These are phyloP conservation scores for Oenanthe javanica DNA, from an alignment of 140 eudicot species.

Conservation along the genomic window DNA sequence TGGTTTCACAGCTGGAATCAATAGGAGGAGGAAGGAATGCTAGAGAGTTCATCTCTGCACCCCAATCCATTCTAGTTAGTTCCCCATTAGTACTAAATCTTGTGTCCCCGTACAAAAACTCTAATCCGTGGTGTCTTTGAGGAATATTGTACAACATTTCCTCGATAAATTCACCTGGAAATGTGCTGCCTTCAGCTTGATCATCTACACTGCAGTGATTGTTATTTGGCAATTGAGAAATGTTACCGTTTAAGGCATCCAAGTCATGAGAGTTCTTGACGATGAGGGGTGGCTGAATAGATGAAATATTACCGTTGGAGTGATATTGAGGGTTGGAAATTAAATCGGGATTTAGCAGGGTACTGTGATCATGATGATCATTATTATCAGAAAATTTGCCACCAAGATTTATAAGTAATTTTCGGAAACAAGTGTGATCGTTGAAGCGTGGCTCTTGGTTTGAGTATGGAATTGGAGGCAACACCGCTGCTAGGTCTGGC, in stretches of 20 bases:
- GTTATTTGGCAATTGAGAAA: constrained; percentile 20
- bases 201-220: constrained; percentile 13
- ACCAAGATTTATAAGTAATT: constrained; percentile 56
- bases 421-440: constrained; percentile 55
- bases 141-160: constrained; percentile 31
- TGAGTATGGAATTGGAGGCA: constrained; percentile 38
- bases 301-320: not conserved
- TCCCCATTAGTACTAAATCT: constrained; percentile 28
- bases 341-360: not conserved
- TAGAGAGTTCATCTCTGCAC: constrained; percentile 41
- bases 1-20: constrained; percentile 12
- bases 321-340: constrained; percentile 21
- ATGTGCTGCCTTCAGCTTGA: constrained; percentile 21
- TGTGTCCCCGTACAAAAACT: constrained; percentile 43
- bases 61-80: constrained; percentile 34
- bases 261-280: not conserved
- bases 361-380: constrained; percentile 10
- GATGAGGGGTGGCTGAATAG: constrained; percentile 18
- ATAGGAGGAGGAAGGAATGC: constrained; percentile 14
- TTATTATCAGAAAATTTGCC: constrained; percentile 40
- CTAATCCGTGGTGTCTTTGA: constrained; percentile 44
- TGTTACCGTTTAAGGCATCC: constrained; percentile 12
- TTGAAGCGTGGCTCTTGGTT: constrained; percentile 33
- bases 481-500: constrained; percentile 30
- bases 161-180: constrained; percentile 26